phyloP scores from a whole-genome alignment of 2,329 filamentous ascomycete genomes.

The Pseudodiploospora longispora region DNA sequence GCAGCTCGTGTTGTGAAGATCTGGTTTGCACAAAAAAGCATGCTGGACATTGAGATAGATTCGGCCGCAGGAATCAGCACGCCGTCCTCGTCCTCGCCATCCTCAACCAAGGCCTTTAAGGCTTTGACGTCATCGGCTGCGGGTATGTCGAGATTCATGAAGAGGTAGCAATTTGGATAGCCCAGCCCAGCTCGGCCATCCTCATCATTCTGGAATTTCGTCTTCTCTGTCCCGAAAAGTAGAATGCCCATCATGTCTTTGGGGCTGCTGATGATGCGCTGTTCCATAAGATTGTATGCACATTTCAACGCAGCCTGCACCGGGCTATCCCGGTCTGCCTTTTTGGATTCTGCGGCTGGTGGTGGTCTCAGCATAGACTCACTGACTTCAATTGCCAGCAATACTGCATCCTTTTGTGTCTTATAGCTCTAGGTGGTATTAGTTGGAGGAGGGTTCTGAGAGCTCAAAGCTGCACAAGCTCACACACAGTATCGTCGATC shows the following conservation, averaged over 20 bases:
- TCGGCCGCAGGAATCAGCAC: slow-evolving; percentile 64
- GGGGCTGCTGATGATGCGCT: slow-evolving; percentile 94
- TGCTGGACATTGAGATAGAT: slow-evolving; percentile 71
- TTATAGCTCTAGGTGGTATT: slow-evolving; percentile 62
- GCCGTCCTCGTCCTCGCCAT: slow-evolving; percentile 62
- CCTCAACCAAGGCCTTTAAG: slow-evolving; percentile 67
- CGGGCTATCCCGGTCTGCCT: slow-evolving; percentile 69
- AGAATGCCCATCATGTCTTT: slow-evolving; percentile 96
- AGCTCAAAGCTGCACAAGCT: slow-evolving; percentile 12
- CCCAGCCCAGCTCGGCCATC: slow-evolving; percentile 51
- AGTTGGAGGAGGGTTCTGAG: not conserved
- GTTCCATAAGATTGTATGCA: slow-evolving; percentile 92
- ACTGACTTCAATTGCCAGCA: slow-evolving; percentile 92
- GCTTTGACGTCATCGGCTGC: slow-evolving; percentile 79
- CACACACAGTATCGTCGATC: slow-evolving; percentile 52
- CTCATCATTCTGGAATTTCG: slow-evolving; percentile 65
- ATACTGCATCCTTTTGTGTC: slow-evolving; percentile 90
- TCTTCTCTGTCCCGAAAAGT: slow-evolving; percentile 81
- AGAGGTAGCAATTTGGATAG: slow-evolving; percentile 88
- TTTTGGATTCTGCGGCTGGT: slow-evolving; percentile 58
- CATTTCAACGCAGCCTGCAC: slow-evolving; percentile 83
- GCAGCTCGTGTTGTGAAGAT: slow-evolving; percentile 92
- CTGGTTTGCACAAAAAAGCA: slow-evolving; percentile 92
- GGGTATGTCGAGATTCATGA: slow-evolving; percentile 81
- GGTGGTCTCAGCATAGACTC: slow-evolving; percentile 72